phyloP scores from a whole-genome alignment of 495 filamentous ascomycete genomes.

The Tuber calosporum region DNA sequence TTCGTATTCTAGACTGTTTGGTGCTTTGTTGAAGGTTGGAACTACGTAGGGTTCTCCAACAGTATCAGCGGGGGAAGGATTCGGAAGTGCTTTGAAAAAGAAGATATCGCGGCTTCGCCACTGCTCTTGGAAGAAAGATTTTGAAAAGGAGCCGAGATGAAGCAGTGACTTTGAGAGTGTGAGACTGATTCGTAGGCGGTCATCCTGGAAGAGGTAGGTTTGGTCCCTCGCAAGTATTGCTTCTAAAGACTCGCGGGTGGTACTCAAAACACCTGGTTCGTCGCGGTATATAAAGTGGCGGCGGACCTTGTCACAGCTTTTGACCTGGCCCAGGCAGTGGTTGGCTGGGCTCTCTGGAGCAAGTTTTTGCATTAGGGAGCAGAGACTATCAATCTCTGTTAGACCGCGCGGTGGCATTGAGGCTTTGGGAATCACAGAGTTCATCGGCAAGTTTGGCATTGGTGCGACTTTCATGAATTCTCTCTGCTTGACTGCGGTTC shows the following conservation, averaged over 20 bases:
- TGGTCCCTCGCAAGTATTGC: slow-evolving; percentile 8
- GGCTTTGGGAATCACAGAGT: too few relatives aligned
- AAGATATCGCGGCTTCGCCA: slow-evolving; percentile 21
- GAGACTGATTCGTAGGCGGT: slow-evolving; percentile 12
- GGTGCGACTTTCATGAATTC: too few relatives aligned
- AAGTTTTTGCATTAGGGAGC: slow-evolving; percentile 9
- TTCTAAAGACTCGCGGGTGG: slow-evolving; percentile 4
- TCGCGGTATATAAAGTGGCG: slow-evolving; percentile 10
- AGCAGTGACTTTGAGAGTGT: slow-evolving; percentile 18
- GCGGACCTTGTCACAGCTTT: background rate
- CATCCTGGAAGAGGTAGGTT: background rate
- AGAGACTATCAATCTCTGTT: slow-evolving; percentile 16
- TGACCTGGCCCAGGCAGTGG: background rate
- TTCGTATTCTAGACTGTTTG: background rate
- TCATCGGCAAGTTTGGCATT: too few relatives aligned
- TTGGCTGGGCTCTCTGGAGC: background rate
- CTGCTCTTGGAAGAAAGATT: slow-evolving; percentile 18
- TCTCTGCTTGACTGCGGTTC: too few relatives aligned
- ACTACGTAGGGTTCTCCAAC: slow-evolving; percentile 9
- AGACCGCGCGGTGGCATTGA: background rate
- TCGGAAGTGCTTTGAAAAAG: slow-evolving; percentile 9
- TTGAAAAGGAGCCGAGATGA: slow-evolving; percentile 13
- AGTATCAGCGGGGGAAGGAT: background rate
- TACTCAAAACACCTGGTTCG: background rate
- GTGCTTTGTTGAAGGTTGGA: background rate